Conservation (phyloP, 2,329 filamentous ascomycete genomes). For the Ampelomyces quisqualis region DNA sequence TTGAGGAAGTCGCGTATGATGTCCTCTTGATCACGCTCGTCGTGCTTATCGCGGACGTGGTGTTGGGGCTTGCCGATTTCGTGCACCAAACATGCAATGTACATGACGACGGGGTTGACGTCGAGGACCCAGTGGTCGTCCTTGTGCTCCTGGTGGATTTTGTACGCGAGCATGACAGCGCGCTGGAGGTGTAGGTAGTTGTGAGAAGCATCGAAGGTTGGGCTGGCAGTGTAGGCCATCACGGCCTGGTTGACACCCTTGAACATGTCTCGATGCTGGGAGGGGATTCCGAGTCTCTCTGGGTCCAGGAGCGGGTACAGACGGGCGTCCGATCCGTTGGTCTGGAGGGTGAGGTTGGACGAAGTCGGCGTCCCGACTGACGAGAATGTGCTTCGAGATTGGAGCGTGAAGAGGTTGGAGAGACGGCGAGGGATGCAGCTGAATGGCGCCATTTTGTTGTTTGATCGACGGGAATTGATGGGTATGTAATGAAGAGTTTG, state of each 20-base stretch:
- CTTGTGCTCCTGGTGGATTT: slow-evolving; percentile 58
- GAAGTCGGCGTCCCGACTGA: too few species aligned
- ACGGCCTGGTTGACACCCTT: slow-evolving; percentile 33
- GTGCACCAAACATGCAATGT: slow-evolving; percentile 65
- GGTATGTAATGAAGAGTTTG: too few species aligned
- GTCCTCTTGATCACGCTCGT: slow-evolving; percentile 1
- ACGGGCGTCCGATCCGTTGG: not conserved
- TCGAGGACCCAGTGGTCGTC: slow-evolving; percentile 21
- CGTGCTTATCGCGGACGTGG: slow-evolving; percentile 14
- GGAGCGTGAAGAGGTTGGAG: too few species aligned
- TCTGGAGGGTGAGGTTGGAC: not conserved
- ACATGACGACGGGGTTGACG: slow-evolving; percentile 58
- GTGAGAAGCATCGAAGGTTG: slow-evolving; percentile 76
- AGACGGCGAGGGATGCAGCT: too few species aligned
- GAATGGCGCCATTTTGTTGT: too few species aligned
- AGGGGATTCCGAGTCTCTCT: not conserved
- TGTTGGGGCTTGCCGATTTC: slow-evolving; percentile 85
- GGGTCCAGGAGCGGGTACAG: not conserved
- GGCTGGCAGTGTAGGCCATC: slow-evolving; percentile 61
- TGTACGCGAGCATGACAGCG: slow-evolving; percentile 67
- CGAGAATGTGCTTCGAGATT: too few species aligned
- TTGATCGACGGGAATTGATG: too few species aligned
- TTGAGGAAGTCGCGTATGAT: slow-evolving; percentile 1
- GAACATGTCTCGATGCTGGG: slow-evolving; percentile 9
- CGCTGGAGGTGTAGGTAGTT: slow-evolving; percentile 80